These are phyloP conservation scores for Acrasis kona DNA, from an alignment of 78 protist genomes.

Conservation along the genomic window DNA sequence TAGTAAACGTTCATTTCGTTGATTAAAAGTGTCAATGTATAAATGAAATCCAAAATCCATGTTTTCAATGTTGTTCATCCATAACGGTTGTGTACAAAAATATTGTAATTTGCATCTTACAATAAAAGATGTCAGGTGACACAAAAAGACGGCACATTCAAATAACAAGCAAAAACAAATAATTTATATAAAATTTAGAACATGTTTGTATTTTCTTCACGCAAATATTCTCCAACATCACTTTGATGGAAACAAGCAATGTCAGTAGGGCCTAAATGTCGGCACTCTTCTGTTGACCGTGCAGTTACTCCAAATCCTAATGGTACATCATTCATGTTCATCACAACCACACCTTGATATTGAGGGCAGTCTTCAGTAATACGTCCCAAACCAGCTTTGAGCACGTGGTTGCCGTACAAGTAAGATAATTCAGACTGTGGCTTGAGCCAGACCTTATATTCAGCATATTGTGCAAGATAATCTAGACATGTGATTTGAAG, in stretches of 20 bases:
- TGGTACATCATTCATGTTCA: slow-evolving; percentile 87
- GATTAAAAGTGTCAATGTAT: no score
- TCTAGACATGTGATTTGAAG: slow-evolving; percentile 93
- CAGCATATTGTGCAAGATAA: slow-evolving; percentile 87
- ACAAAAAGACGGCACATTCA: no score
- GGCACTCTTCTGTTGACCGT: slow-evolving; percentile 68
- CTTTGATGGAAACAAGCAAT: slow-evolving; percentile 84
- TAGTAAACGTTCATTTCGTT: no score
- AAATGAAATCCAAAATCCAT: no score
- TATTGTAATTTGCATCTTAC: no score
- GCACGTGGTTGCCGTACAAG: slow-evolving; percentile 95
- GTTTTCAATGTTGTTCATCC: no score
- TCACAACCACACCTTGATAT: slow-evolving; percentile 95
- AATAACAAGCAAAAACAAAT: no score
- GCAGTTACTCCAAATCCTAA: slow-evolving; percentile 91
- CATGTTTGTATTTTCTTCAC: slow-evolving; percentile 78
- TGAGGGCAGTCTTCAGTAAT: slow-evolving; percentile 95
- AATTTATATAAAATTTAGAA: no score
- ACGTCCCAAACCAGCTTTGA: slow-evolving; percentile 92
- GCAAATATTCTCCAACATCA: slow-evolving; percentile 96
- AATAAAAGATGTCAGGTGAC: no score
- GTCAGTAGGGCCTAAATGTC: slow-evolving; percentile 72
- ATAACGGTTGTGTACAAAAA: no score
- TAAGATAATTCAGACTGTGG: slow-evolving; percentile 89
- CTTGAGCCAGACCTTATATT: slow-evolving; percentile 94